Evolutionary conservation across 306 rosid species (phyloP).

Genomic region (Crotalaria pallida): DNA sequence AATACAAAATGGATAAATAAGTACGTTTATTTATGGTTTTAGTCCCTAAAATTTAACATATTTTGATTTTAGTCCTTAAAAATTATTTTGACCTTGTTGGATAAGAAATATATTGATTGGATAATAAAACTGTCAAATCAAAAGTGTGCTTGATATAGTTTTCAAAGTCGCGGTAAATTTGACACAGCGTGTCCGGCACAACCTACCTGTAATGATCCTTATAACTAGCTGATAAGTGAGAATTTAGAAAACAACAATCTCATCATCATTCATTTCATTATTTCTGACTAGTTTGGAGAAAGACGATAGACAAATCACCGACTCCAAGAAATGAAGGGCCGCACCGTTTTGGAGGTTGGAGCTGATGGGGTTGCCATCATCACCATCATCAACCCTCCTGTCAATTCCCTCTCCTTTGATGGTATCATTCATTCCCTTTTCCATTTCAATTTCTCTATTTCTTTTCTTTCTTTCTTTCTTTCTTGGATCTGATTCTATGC

Average conservation of each 20-base stretch:
- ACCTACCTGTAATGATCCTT: background rate
- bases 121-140: too few species aligned
- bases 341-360: conserved; percentile 69
- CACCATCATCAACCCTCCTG: conserved; percentile 92
- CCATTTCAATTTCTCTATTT: background rate
- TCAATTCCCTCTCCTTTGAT: conserved; percentile 88
- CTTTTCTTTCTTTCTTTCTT: background rate
- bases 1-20: too few species aligned
- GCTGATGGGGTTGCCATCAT: conserved; percentile 84
- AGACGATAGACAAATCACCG: background rate
- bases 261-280: background rate
- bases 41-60: too few species aligned
- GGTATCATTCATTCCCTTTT: conserved; percentile 45
- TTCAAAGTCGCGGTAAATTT: too few species aligned
- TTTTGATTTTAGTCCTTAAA: too few species aligned
- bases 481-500: background rate
- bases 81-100: too few species aligned
- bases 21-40: too few species aligned
- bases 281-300: background rate
- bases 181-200: conserved; percentile 6
- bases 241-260: background rate
- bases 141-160: too few species aligned
- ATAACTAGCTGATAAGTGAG: background rate
- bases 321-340: conserved; percentile 32
- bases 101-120: too few species aligned